Evolutionary conservation across 2,329 filamentous ascomycete genomes (phyloP).

Genomic region (Pyrenophora teres): DNA sequence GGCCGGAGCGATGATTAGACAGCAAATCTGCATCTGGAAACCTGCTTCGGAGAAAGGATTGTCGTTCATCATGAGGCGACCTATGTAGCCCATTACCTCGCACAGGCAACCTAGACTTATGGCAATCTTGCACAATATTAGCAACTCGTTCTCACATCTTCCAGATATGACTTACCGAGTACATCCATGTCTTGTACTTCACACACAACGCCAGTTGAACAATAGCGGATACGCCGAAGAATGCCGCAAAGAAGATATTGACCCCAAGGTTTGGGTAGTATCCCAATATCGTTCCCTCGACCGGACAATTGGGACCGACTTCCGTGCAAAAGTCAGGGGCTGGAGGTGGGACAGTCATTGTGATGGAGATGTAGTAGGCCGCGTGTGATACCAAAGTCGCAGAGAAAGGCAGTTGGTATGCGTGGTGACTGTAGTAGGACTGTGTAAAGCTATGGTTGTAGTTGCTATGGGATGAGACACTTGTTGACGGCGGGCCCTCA

Average conservation of each 20-base stretch:
- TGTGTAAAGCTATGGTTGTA: too few relatives aligned
- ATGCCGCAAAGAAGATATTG: constrained; percentile 58
- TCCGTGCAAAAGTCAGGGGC: constrained; percentile 22
- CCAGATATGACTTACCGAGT: constrained; percentile 41
- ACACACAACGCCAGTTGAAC: constrained; percentile 57
- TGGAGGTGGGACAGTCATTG: constrained; percentile 28
- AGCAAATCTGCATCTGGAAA: constrained; percentile 62
- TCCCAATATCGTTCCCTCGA: constrained; percentile 56
- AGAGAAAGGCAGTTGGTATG: too few relatives aligned
- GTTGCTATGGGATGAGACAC: too few relatives aligned
- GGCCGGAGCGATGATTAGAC: constrained; percentile 61
- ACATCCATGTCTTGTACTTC: constrained; percentile 61
- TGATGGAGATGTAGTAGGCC: neutral
- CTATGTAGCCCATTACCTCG: constrained; percentile 62
- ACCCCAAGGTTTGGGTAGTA: constrained; percentile 59
- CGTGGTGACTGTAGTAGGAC: too few relatives aligned
- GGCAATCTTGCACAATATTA: constrained; percentile 41
- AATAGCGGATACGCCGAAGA: constrained; percentile 57
- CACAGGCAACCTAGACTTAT: constrained; percentile 55
- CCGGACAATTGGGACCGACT: constrained; percentile 46
- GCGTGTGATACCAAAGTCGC: neutral
- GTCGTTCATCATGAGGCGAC: constrained; percentile 58
- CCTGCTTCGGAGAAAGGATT: constrained; percentile 57
- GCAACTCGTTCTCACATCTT: neutral
- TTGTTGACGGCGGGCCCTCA: too few relatives aligned